Evolutionary conservation across 2,329 filamentous ascomycete genomes (phyloP), one percentile per base, ranked within the genome.

Genomic region (Penicillium sp.): DNA sequence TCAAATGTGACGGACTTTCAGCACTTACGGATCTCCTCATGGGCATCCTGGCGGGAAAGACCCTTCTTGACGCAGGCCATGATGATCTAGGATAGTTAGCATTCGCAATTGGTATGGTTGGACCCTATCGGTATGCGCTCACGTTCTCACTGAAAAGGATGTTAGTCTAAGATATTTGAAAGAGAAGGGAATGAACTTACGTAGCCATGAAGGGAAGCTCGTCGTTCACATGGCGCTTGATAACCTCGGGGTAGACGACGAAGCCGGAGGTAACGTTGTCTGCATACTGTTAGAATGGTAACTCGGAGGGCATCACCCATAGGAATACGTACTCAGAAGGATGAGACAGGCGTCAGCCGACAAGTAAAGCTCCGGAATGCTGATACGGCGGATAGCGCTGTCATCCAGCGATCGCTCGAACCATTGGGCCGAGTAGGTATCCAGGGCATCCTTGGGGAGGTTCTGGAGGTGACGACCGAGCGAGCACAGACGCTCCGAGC

Each of bases 151-250:
- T 68, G 37, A 6, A 6, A 42, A 33, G 3, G 28, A 28, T n/a
- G 52, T 67, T 57, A 67, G 58, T 29, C 13, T 10, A 23, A 13
- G 39, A 6, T 15, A 18, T 8, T 6, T 13, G 12, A 29, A n/a
- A 28, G 27, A 15, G 12, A 10, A 4, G 8, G 27, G 4, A 12
- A 3, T 15, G n/a, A 44, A 65, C 75, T 62, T 79, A 78, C 6
- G 84, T 90, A 6, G 83, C 80, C 86, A 92, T 95, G 73, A 95
- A 95, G 1, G 91, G 91, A 12, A 96, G 80, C 71, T 95, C 88
- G 54, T 84, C 80, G 59, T 83, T 79, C 40, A 95, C 76, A 54
- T 80, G 83, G 50, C 79, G 76, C 52, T 78, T 75, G 66, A 95
- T 89, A 48, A 83, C 78, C 49, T 81, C 79, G 23, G 88, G 88